These are phyloP conservation scores for Draba incana DNA, from an alignment of 345 rosid species.

Conservation along the genomic window DNA sequence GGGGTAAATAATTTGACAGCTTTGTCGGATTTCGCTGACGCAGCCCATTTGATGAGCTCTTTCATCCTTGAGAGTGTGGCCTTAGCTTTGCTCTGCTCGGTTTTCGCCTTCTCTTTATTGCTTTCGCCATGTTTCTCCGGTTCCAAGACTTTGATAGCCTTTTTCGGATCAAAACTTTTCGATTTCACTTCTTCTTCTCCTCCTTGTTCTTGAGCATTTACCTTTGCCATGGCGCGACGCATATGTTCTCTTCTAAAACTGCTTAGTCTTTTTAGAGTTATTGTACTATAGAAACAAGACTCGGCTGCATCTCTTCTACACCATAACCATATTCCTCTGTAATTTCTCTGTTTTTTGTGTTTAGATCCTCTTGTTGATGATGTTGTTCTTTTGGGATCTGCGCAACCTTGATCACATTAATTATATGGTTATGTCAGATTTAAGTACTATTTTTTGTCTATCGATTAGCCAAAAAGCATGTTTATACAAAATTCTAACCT, in stretches of 20 bases:
- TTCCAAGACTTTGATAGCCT: constrained; percentile 54
- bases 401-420: constrained; percentile 7
- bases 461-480: not conserved
- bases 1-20: constrained; percentile 60
- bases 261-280: constrained; percentile 47
- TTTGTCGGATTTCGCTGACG: constrained; percentile 69
- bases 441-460: not conserved
- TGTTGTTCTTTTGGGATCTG: constrained; percentile 42
- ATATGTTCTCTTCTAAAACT: constrained; percentile 36
- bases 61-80: constrained; percentile 68
- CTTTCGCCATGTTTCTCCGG: constrained; percentile 35
- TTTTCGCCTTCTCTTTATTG: constrained; percentile 46
- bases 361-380: constrained; percentile 36
- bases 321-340: constrained; percentile 36
- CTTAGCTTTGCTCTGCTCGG: constrained; percentile 52
- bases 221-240: constrained; percentile 42
- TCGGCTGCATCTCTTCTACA: constrained; percentile 63
- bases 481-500: not conserved
- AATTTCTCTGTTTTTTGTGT: constrained; percentile 9
- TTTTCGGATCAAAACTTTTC: constrained; percentile 41
- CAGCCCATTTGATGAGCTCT: constrained; percentile 81
- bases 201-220: constrained; percentile 54
- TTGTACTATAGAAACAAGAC: constrained; percentile 63
- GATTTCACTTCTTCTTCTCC: constrained; percentile 45
- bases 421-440: constrained; percentile 6